Evolutionary conservation across 208 protist genomes (phyloP), one percentile per base, ranked within the genome.

Genomic region (Strigomonas oncopelti): DNA sequence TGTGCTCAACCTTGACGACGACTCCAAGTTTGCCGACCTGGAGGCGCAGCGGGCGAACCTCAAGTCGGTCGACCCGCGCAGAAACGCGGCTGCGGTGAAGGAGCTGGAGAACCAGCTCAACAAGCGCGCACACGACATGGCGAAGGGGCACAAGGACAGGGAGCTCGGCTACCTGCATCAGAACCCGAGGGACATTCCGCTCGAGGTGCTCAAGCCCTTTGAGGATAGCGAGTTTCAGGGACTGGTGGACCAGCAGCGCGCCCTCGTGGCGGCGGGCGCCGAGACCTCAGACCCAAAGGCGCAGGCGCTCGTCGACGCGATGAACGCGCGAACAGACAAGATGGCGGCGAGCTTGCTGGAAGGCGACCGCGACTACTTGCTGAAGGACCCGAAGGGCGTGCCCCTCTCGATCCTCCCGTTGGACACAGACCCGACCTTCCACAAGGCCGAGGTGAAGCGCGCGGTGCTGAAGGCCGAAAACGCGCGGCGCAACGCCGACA

Each of bases 41-140:
- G 86, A 92, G 66, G 75, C 76, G 24, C 70, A 87, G 48, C 83
- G 82, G 36, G 78, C 78, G 14, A 70, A 72, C 57, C 61, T 87
- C 32, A 88, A 87, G 75, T 69, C 73, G 55, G 45, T 61, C 11
- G 80, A 83, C 56, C 59, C 73, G 13, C 31, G 32, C 1, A 55
- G 71, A 5, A 71, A 74, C 52, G 71, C 63, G n/a, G 24, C 38
- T 20, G 67, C 46, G 42, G 76, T 84, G 5, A 68, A 74, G 36
- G 72, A 80, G 22, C 32, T 85, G 22, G 73, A 88, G 54, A 75
- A 84, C 14, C 72, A 80, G 24, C 71, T 94, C 34, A 89, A 88
- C 65, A 74, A 72, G 24, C 84, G 84, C 20, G 80, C 74, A 27
- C 78, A 86, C 46, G 76, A 84, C 51, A 55, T 94, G 45, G 89